Conservation (phyloP, 2,329 filamentous ascomycete species). For the Microsporum canis region DNA sequence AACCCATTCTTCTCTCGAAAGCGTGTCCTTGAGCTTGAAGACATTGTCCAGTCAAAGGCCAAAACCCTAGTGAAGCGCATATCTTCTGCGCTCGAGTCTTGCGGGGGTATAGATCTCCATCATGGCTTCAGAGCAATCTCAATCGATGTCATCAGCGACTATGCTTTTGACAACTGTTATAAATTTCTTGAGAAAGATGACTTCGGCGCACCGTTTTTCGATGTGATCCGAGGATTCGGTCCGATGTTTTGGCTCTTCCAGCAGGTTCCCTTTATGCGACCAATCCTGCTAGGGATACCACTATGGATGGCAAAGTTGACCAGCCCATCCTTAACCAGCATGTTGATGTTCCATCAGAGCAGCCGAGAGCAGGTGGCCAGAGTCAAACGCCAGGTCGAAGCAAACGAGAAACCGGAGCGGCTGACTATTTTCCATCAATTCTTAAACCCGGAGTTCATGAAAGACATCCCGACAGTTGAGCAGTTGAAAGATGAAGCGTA, state of each 20-base stretch:
- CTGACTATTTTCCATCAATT: constrained; percentile 18
- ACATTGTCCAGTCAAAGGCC: constrained; percentile 16
- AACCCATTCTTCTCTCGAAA: constrained; percentile 21
- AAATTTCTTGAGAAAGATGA: constrained; percentile 14
- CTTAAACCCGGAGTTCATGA: constrained; percentile 6
- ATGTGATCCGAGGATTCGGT: constrained; percentile 16
- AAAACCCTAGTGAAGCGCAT: constrained; percentile 18
- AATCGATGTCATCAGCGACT: constrained; percentile 4
- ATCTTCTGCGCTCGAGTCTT: constrained; percentile 10
- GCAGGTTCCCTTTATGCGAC: constrained; percentile 16
- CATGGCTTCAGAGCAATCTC: not conserved
- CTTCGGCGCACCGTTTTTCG: constrained; percentile 17
- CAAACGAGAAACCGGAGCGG: constrained; percentile 12
- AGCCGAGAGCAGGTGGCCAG: constrained; percentile 3
- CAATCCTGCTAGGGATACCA: constrained; percentile 12
- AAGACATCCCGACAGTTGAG: constrained; percentile 16
- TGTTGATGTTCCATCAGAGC: constrained; percentile 15
- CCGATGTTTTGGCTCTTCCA: constrained; percentile 19
- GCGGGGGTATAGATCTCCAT: not conserved
- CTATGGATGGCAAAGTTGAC: constrained; percentile 14
- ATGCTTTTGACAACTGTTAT: constrained; percentile 19
- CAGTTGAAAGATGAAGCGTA: constrained; percentile 22
- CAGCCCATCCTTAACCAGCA: constrained; percentile 11
- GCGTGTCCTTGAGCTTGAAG: constrained; percentile 15
- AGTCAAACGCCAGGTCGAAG: constrained; percentile 10